These are phyloP conservation scores for Clitoria ternatea DNA, from an alignment of 306 rosid genomes.

Conservation along the genomic window DNA sequence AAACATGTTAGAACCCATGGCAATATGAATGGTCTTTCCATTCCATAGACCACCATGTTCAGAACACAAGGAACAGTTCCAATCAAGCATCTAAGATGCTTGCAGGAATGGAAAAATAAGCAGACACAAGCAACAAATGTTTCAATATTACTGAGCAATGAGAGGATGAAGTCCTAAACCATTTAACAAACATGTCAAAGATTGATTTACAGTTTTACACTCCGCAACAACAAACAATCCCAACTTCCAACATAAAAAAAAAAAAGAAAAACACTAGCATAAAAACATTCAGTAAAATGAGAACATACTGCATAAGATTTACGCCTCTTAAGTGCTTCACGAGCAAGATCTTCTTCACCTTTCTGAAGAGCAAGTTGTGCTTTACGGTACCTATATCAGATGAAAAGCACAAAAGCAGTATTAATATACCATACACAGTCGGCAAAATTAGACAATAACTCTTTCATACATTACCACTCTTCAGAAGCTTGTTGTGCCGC, in stretches of 20 bases:
- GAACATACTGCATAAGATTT: conserved; percentile 81
- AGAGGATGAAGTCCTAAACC: not conserved
- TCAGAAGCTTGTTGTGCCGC: conserved; percentile 90
- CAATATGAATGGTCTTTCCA: conserved; percentile 9
- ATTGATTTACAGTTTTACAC: not conserved
- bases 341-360: conserved; percentile 95
- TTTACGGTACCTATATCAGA: conserved; percentile 66
- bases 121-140: conserved; percentile 14
- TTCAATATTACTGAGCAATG: not conserved
- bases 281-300: conserved; percentile 2
- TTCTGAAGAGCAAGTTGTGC: conserved; percentile 94
- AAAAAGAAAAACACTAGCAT: conserved; percentile 12
- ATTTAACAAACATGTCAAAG: not conserved
- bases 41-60: not conserved
- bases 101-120: conserved; percentile 1
- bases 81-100: conserved; percentile 3
- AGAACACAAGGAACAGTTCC: not conserved
- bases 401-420: conserved; percentile 5
- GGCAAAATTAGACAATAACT: conserved; percentile 14
- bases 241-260: not conserved
- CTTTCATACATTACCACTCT: conserved; percentile 68
- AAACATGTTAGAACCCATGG: conserved; percentile 8
- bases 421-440: not conserved
- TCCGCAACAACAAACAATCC: not conserved
- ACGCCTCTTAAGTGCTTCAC: conserved; percentile 93